phyloP scores from a whole-genome alignment of 2,329 filamentous ascomycete genomes.

The Anisogramma anomala region DNA sequence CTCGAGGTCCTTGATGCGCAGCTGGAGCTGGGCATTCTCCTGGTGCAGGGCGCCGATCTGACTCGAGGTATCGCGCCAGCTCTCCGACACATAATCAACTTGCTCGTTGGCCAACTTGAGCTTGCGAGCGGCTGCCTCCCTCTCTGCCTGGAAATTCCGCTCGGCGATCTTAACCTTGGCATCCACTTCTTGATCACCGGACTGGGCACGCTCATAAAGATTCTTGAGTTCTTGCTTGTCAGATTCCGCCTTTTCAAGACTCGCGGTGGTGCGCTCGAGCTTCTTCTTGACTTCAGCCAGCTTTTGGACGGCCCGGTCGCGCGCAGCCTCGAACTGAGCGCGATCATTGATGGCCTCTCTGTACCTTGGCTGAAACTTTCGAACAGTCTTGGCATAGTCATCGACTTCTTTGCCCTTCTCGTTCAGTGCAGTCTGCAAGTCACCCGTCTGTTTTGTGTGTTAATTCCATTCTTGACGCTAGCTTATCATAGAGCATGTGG shows the following conservation, averaged over 20 bases:
- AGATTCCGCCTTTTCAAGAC: slow-evolving; percentile 28
- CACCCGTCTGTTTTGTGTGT: slow-evolving; percentile 23
- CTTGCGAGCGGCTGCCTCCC: slow-evolving; percentile 24
- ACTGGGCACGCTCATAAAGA: slow-evolving; percentile 28
- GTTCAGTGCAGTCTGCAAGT: slow-evolving; percentile 26
- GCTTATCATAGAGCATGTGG: background rate
- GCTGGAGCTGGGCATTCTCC: slow-evolving; percentile 36
- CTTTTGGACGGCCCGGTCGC: slow-evolving; percentile 26
- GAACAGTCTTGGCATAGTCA: slow-evolving; percentile 33
- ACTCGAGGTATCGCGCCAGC: slow-evolving; percentile 48
- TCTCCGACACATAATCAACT: slow-evolving; percentile 43
- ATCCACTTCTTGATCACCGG: slow-evolving; percentile 27
- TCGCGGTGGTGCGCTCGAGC: slow-evolving; percentile 27
- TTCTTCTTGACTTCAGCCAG: slow-evolving; percentile 25
- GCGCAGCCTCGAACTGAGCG: slow-evolving; percentile 34
- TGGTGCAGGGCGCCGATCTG: slow-evolving; percentile 31
- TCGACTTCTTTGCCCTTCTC: slow-evolving; percentile 28
- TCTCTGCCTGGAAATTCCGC: background rate
- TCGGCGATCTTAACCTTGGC: slow-evolving; percentile 26
- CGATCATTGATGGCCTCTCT: slow-evolving; percentile 42
- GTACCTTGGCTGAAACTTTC: slow-evolving; percentile 34
- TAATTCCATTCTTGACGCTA: background rate
- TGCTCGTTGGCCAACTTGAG: slow-evolving; percentile 29
- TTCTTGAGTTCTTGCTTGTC: slow-evolving; percentile 26
- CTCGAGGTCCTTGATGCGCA: slow-evolving; percentile 29